Evolutionary conservation across 2,329 filamentous ascomycete genomes (phyloP).

Genomic region (Fusarium sp.): DNA sequence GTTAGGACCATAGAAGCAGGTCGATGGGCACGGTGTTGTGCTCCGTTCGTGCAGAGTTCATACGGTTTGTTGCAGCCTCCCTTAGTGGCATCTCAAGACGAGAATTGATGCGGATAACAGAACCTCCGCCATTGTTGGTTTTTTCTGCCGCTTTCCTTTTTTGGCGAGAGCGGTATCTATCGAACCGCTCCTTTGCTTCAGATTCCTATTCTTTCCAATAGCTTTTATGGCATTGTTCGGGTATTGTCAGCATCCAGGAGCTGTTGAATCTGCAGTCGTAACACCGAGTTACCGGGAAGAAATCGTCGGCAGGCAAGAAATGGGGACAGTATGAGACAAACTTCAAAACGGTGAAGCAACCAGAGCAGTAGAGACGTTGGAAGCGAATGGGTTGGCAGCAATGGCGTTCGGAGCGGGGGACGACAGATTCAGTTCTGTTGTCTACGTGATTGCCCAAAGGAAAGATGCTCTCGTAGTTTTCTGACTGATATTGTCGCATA

Average conservation of each 20-base stretch:
- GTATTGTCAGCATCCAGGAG: background rate
- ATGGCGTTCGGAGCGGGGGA: background rate
- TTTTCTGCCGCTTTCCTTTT: background rate
- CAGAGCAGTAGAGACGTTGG: background rate
- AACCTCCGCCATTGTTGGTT: background rate
- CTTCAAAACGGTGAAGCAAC: background rate
- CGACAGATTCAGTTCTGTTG: background rate
- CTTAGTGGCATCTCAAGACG: background rate
- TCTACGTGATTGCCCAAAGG: rapidly evolving
- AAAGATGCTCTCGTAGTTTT: too few relatives aligned
- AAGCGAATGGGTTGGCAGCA: background rate
- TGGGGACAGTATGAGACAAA: background rate
- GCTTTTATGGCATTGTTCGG: background rate
- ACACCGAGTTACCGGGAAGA: background rate
- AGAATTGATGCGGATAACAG: background rate
- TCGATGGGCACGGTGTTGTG: background rate
- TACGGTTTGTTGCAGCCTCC: background rate
- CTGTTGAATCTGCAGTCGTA: background rate
- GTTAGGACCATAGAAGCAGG: background rate
- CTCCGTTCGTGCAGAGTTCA: background rate
- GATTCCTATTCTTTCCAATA: background rate
- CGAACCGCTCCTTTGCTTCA: background rate
- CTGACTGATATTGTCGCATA: too few relatives aligned
- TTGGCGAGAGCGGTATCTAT: background rate
- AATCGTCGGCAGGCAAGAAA: background rate